Evolutionary conservation across 164 flowering plant genomes (phyloP).

Genomic region (Umbellularia californica): DNA sequence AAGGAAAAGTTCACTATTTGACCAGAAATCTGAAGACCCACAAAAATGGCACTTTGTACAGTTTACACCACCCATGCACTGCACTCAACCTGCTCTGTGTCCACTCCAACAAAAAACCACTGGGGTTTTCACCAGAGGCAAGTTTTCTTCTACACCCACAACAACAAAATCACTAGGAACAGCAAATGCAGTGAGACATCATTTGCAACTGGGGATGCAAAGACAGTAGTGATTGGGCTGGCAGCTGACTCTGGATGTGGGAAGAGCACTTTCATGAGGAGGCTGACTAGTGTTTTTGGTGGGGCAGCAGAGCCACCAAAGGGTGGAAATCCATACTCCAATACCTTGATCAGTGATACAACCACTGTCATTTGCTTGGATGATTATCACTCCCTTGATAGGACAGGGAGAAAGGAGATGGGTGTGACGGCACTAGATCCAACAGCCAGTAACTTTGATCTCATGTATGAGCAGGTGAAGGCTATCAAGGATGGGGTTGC

Average conservation of each 20-base stretch:
- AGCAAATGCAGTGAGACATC: conserved; percentile 29
- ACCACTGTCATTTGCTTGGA: conserved; percentile 94
- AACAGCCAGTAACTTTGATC: conserved; percentile 85
- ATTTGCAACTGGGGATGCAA: conserved; percentile 45
- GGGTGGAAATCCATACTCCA: conserved; percentile 96
- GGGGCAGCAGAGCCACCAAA: conserved; percentile 95
- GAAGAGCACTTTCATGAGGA: conserved; percentile 95
- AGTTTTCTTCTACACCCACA: conserved; percentile 36
- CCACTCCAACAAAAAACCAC: conserved; percentile 5
- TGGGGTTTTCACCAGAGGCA: conserved; percentile 34
- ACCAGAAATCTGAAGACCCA: not conserved
- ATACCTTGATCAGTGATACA: conserved; percentile 87
- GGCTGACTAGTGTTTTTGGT: conserved; percentile 91
- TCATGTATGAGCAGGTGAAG: conserved; percentile 96
- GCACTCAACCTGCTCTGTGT: not conserved
- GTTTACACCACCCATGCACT: not conserved
- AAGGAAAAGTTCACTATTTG: too few relatives aligned
- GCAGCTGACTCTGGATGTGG: conserved; percentile 99
- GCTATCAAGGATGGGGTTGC: conserved; percentile 69
- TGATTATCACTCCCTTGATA: conserved; percentile 89
- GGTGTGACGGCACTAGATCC: conserved; percentile 98
- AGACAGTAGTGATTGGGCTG: conserved; percentile 83
- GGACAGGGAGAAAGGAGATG: conserved; percentile 83
- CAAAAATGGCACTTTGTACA: not conserved
- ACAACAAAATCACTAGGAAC: conserved; percentile 22